Percentiles rank a stretch among this genome's conserved stretches.
Evolutionary conservation across 139 green algal genomes (phyloP).

Genomic region (Chlamydomonas asymmetrica): DNA sequence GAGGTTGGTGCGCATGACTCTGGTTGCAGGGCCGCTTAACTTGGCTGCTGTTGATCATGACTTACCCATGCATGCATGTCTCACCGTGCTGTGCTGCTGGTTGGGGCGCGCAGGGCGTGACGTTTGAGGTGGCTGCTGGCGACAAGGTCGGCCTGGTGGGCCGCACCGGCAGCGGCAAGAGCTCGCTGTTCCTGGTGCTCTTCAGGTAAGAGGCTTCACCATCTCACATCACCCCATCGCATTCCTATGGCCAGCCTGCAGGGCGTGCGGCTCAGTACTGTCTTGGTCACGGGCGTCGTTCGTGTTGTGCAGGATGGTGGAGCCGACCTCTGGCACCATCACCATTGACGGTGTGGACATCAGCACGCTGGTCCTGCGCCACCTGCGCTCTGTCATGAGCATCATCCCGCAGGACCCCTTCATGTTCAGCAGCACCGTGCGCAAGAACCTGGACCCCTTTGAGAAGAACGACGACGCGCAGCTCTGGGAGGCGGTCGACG

Average conservation of each 20-base stretch:
- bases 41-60: too few relatives aligned
- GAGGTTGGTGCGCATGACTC: too few relatives aligned
- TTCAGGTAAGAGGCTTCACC: too few relatives aligned
- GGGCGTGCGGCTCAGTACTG: too few relatives aligned
- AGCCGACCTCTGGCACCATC: slow-evolving; percentile 73
- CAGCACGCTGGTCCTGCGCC: slow-evolving; percentile 64
- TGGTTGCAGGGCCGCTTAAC: too few relatives aligned
- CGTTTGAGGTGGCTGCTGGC: slow-evolving; percentile 52
- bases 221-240: too few relatives aligned
- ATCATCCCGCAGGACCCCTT: slow-evolving; percentile 92
- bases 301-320: too few relatives aligned
- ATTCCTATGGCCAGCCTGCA: too few relatives aligned
- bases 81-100: too few relatives aligned
- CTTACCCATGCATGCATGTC: too few relatives aligned
- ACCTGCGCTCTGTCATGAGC: slow-evolving; percentile 73
- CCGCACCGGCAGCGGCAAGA: slow-evolving; percentile 89
- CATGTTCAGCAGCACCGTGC: slow-evolving; percentile 87
- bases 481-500: slow-evolving; percentile 80
- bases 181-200: slow-evolving; percentile 78
- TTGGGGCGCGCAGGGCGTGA: too few relatives aligned
- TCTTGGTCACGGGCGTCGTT: too few relatives aligned
- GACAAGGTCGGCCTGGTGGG: slow-evolving; percentile 79
- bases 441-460: slow-evolving; percentile 93
- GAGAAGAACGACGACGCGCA: slow-evolving; percentile 61
- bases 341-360: slow-evolving; percentile 85